Evolutionary conservation across 2,329 filamentous ascomycete genomes (phyloP), one percentile per base, ranked within the genome.

Genomic region (Calonectria fujianensis): DNA sequence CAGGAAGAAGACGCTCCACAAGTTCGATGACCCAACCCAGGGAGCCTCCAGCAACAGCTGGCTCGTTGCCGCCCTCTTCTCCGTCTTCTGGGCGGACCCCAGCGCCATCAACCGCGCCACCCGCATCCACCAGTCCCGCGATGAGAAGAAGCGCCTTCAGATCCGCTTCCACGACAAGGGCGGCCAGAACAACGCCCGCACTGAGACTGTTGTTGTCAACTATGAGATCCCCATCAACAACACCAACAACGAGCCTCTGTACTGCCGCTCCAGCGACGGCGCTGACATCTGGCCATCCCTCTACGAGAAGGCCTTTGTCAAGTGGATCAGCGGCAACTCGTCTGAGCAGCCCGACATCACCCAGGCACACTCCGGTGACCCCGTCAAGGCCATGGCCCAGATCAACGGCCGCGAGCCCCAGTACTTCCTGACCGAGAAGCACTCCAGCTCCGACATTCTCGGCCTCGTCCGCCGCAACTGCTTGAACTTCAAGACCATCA

Each of bases 301-400:
- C 57, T 88, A 88, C 80, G 87, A 88, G 82, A 88, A 88, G 84
- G 87, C 86, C 18, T 88, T 88, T 72, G 82, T 87, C 77, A 86
- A 86, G 80, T 88, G 87, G 87, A 82, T 87, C 75, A 83, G 80
- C 14, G 75, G 76, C 27, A 74, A 74, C 76, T 77, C 78, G 59
- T 78, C 79, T 0, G 80, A 85, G 76, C 83, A 83, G 72, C 84
- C 86, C 20, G 86, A 88, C 76, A 83, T 87, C 76, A 87, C 86
- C 29, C 82, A 85, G 78, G 83, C 82, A 7, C 81, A 83, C 80
- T 81, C 82, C 73, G 86, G 86, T 75, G 86, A 87, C 78, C 86
- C 86, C 16, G 78, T 87, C 80, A 87, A 87, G 81, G 85, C 85
- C 65, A 87, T 87, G 85, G 85, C 85, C 5, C 86, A 87, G 81